Base-by-base conservation (phyloP, 2,329 filamentous ascomycete genomes). In the Diplodia scrobiculata region DNA sequence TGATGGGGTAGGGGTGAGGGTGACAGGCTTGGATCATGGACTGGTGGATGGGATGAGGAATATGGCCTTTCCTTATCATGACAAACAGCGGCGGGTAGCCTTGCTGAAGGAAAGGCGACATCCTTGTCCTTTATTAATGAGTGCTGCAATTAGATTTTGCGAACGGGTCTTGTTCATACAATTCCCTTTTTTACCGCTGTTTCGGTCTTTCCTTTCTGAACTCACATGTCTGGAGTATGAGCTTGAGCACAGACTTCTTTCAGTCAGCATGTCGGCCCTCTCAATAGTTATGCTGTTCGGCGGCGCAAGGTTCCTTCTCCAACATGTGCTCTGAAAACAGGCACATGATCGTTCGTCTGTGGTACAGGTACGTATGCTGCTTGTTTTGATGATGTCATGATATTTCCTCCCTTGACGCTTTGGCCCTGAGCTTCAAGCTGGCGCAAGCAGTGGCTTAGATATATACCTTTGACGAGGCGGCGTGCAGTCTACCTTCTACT, bases 131-230 rank as follows among this genome's bases (percentile, higher is more conserved):
- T 45, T 45, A 19, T 19, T 54, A 9, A 54, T 32, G 52, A 54
- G 52, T 54, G 52, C 52, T 54, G 52, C 52, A 54, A 54, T 36
- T 54, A 54, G 52, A 54, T 45, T 9, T 54, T 54, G 52, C 52
- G 21, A 54, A 36, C 17, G 52, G 52, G 52, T 54, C 10, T 45
- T 54, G 38, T 54, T 54, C 29, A 54, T 54, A 54, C 52, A 54
- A 19, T 21, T 54, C n/a, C 52, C 2, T 34, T 36, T 54, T 45
- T 19, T 9, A 9, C 4, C 25, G 25, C 25, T 19, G 41, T 9
- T n/a, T 7, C 10, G n/a, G 41, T n/a, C 41, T 32, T 32, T 32
- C 29, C 29, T 32, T 5, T 32, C 29, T 7, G 29, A 32, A 9
- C 29, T 41, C 17, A 41, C 17, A 7, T 7, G 14, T n/a, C 13